Percentiles rank a stretch among this genome's conserved stretches.
Evolutionary conservation across 2,329 filamentous ascomycete species (phyloP).

Genomic region (Pseudopyrenochaeta lycopersici): DNA sequence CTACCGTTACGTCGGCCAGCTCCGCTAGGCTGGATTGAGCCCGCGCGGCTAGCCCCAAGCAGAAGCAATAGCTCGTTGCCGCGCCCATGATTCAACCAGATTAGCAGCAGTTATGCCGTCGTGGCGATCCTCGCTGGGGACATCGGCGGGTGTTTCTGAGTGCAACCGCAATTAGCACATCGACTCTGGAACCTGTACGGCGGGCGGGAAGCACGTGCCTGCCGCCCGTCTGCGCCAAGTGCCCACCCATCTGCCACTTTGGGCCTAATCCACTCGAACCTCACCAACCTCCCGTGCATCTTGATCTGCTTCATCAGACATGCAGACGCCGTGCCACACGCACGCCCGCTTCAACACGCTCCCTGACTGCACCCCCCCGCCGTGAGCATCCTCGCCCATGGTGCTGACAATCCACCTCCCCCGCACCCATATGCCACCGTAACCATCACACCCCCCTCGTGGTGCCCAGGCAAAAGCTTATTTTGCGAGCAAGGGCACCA

Average conservation of each 20-base stretch:
- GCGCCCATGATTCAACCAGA: conserved; percentile 37
- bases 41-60: conserved; percentile 18
- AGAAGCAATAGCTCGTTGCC: conserved; percentile 22
- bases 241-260: not conserved
- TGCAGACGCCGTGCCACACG: not conserved
- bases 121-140: conserved; percentile 13
- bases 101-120: conserved; percentile 20
- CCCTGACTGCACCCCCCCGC: conserved; percentile 3
- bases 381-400: conserved; percentile 4
- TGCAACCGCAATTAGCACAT: conserved; percentile 14
- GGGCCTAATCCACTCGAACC: conserved; percentile 2
- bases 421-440: conserved; percentile 26
- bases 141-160: conserved; percentile 1
- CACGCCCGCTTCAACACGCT: not conserved
- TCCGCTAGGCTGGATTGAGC: conserved; percentile 30
- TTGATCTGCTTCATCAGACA: not conserved
- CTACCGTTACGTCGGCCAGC: conserved; percentile 44
- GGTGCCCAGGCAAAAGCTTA: conserved; percentile 21
- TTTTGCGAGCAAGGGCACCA: conserved; percentile 14
- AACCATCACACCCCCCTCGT: conserved; percentile 28
- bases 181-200: conserved; percentile 6
- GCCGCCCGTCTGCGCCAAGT: conserved; percentile 8
- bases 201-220: conserved; percentile 16
- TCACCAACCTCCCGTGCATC: conserved; percentile 12
- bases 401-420: conserved; percentile 24